These are phyloP conservation scores for Cryptococcus neoformans DNA, from an alignment of 1,284 basidiomycete genomes.

Conservation along the genomic window DNA sequence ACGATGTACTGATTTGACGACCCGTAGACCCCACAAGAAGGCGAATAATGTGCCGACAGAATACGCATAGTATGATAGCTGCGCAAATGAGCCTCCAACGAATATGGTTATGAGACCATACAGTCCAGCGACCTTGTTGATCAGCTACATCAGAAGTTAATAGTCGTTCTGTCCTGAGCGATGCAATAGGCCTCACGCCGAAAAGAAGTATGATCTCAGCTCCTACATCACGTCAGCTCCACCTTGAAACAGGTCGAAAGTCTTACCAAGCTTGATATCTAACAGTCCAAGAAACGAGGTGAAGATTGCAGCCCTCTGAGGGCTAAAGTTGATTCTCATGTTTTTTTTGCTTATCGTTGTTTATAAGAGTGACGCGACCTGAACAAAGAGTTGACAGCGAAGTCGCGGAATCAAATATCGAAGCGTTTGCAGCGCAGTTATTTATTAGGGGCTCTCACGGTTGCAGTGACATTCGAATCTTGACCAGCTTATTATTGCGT, in stretches of 20 bases:
- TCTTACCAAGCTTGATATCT: slow-evolving; percentile 78
- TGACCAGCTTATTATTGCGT: too few species aligned
- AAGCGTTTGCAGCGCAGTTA: too few species aligned
- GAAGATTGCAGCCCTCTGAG: slow-evolving; percentile 53
- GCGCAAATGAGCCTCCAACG: slow-evolving; percentile 82
- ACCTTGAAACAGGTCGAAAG: background rate
- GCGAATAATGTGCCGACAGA: slow-evolving; percentile 77
- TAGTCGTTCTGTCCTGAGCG: background rate
- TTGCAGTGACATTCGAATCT: too few species aligned
- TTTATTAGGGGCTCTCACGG: too few species aligned
- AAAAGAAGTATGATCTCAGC: slow-evolving; percentile 81
- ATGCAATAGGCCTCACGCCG: slow-evolving; percentile 57
- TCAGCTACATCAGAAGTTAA: slow-evolving; percentile 56
- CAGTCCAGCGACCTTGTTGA: slow-evolving; percentile 98
- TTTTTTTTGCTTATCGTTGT: background rate
- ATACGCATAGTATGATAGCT: slow-evolving; percentile 90
- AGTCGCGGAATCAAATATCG: too few species aligned
- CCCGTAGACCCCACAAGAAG: slow-evolving; percentile 82
- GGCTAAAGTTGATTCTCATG: slow-evolving; percentile 35
- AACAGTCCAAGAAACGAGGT: slow-evolving; percentile 75
- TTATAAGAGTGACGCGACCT: too few species aligned
- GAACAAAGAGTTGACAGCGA: too few species aligned
- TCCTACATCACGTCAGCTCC: slow-evolving; percentile 32
- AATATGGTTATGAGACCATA: slow-evolving; percentile 92
- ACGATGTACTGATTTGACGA: slow-evolving; percentile 69